Evolutionary conservation across 768 basidiomycete genomes (phyloP).

Genomic region (Termitomyces sp.): DNA sequence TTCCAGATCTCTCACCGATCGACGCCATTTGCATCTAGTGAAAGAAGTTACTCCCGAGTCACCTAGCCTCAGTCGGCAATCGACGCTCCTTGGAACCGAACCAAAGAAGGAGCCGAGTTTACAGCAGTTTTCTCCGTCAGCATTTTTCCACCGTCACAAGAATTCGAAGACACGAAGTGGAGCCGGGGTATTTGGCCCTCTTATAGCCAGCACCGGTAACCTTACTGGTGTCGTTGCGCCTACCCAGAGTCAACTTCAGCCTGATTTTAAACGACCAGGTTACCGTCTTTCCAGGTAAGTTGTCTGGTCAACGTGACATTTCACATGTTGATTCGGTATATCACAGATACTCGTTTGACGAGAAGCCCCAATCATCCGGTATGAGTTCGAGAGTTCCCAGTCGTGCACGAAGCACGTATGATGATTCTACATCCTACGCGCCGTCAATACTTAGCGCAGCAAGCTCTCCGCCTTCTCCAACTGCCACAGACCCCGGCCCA

Average conservation of each 20-base stretch:
- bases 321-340: neutral
- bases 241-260: slow-evolving; percentile 40
- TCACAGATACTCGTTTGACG: slow-evolving; percentile 23
- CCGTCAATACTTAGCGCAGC: neutral
- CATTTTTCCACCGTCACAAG: slow-evolving; percentile 2
- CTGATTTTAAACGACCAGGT: slow-evolving; percentile 60
- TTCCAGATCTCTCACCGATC: neutral
- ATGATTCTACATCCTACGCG: slow-evolving; percentile 1
- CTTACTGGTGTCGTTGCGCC: slow-evolving; percentile 63
- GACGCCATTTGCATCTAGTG: neutral
- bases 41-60: neutral
- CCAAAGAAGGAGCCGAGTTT: slow-evolving; percentile 1
- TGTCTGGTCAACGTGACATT: neutral
- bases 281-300: slow-evolving; percentile 60
- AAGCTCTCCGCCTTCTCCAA: slow-evolving; percentile 11
- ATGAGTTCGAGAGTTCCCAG: neutral
- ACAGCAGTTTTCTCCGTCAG: neutral
- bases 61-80: slow-evolving; percentile 2
- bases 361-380: neutral
- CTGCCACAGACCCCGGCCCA: slow-evolving; percentile 6
- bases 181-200: slow-evolving; percentile 65
- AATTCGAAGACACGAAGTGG: slow-evolving; percentile 39
- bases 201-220: slow-evolving; percentile 68
- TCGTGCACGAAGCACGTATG: neutral
- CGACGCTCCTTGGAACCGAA: neutral